Evolutionary conservation across 2,329 filamentous ascomycete genomes (phyloP).

Genomic region (Colletotrichum tofieldiae): DNA sequence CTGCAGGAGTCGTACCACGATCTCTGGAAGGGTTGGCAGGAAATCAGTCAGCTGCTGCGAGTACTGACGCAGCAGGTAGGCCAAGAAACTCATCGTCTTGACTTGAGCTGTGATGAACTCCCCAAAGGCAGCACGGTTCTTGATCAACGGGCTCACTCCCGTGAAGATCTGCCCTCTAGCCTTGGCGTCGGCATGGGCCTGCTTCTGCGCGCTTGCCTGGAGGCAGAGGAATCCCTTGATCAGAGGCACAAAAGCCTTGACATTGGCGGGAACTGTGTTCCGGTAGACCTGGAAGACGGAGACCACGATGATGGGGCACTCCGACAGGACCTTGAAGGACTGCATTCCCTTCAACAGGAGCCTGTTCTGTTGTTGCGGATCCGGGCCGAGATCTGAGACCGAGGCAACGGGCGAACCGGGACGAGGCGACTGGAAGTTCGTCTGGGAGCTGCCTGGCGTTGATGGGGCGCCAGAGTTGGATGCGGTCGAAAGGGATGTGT

Average conservation of each 20-base stretch:
- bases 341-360: slow-evolving; percentile 94
- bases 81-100: slow-evolving; percentile 99
- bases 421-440: slow-evolving; percentile 88
- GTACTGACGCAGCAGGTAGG: slow-evolving; percentile 91
- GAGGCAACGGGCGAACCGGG: slow-evolving; percentile 92
- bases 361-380: slow-evolving; percentile 85
- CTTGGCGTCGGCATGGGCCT: slow-evolving; percentile 89
- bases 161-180: slow-evolving; percentile 88
- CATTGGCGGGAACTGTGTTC: slow-evolving; percentile 83
- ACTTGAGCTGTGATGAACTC: slow-evolving; percentile 99
- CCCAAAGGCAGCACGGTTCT: slow-evolving; percentile 93
- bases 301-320: slow-evolving; percentile 98
- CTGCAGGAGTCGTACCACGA: slow-evolving; percentile 91
- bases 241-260: slow-evolving; percentile 91
- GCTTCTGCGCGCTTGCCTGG: slow-evolving; percentile 93
- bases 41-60: slow-evolving; percentile 91
- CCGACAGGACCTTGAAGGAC: slow-evolving; percentile 97
- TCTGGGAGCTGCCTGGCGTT: slow-evolving; percentile 75
- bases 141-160: slow-evolving; percentile 93
- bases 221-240: slow-evolving; percentile 92
- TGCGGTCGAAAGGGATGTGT: slow-evolving; percentile 70
- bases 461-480: slow-evolving; percentile 74
- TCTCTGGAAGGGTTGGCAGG: slow-evolving; percentile 85
- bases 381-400: slow-evolving; percentile 84
- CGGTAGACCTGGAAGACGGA: slow-evolving; percentile 97